Base-by-base conservation (phyloP, 148 eudicot genomes). In the Pharnaceum exiguum region DNA sequence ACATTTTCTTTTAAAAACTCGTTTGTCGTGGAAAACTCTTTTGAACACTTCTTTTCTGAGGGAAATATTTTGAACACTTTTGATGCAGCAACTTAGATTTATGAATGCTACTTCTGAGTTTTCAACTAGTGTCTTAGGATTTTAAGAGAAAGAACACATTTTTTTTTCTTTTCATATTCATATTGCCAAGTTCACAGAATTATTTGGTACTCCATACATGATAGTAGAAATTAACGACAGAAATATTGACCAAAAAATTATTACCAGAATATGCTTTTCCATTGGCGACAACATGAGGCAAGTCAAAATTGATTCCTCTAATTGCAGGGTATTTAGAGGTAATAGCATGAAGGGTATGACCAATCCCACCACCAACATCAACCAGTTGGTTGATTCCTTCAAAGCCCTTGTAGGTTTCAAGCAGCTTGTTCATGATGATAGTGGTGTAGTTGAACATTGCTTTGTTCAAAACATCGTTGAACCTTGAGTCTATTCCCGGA, bases 351-450 rank as follows among this genome's bases (percentile, higher is more conserved):
- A 79, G 60, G 49, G 46, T 33, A 22, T 67, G 65, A 12, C 81
- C 84, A 19, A 69, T 51, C 39, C 84, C 75, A 22, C 81, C 84
- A 7, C 80, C 81, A 2, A 80, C 73, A 63, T 80, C 81, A 3
- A 80, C 84, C 2, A 80, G 46, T n/a, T 50, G 55, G 15, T 60
- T 38, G 31, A 73, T 39, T 5, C 63, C 55, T n/a, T 56, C 55
- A 42, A 79, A 79, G 46, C 78, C 84, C 57, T 76, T 63, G 63
- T 79, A 76, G 32, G n/a, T 42, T 1, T 60, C 36, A 3, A 76
- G 66, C 11, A 79, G 60, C 30, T 56, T 55, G 28, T 67, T 68
- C 27, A 78, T 59, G 28, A 61, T 65, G 0, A 38, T 22, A 21
- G 66, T 64, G 18, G 79, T 51, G 17, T 78, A 71, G 28, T 60